Evolutionary conservation across 768 basidiomycete species (phyloP), one percentile per base, ranked within the genome.

Genomic region (Megacollybia marginata): DNA sequence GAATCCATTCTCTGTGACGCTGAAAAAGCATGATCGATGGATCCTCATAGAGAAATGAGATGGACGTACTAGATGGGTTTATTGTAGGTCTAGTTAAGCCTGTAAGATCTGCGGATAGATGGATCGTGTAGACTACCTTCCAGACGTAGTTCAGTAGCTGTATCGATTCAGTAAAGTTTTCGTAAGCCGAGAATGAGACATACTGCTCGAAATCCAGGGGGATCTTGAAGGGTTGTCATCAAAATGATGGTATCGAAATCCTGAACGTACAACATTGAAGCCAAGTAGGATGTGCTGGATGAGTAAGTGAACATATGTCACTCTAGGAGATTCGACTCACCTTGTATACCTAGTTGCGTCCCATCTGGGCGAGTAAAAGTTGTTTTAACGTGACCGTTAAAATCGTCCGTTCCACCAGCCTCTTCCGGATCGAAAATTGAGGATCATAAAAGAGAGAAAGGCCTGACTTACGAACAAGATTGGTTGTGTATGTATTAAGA

Each of bases 1-100:
- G 58, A 85, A 85, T 0, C 83, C 82, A 57, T 86, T 87, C 65
- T 88, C 83, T 2, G 83, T 86, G n/a, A 85, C 79, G 56, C 80
- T 82, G 46, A 9, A 33, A 23, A 44, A 44, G 10, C 10, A 55
- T 33, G 46, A 43, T 16, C 42, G 6, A 28, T 28, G 23, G 23
- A 28, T 28, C 23, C 5, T 49, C 20, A 16, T 20, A 40, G 8
- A 32, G 9, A 32, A n/a, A 16, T 12, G 13, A 28, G 19, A n/a
- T 16, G n/a, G 20, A 57, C 74, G 45, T 52, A 77, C 80, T 78
- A 80, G 52, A 85, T 80, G 0, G 82, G 78, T 55, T 67, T 67
- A 28, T 65, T 57, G 59, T 75, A 78, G 15, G 68, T 65, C 70
- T 74, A 19, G 33, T 28, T 28, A 28, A 3, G 6, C 23, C 23